Evolutionary conservation across 257 asterid genomes (phyloP).

Genomic region (Verbascum thapsus): DNA sequence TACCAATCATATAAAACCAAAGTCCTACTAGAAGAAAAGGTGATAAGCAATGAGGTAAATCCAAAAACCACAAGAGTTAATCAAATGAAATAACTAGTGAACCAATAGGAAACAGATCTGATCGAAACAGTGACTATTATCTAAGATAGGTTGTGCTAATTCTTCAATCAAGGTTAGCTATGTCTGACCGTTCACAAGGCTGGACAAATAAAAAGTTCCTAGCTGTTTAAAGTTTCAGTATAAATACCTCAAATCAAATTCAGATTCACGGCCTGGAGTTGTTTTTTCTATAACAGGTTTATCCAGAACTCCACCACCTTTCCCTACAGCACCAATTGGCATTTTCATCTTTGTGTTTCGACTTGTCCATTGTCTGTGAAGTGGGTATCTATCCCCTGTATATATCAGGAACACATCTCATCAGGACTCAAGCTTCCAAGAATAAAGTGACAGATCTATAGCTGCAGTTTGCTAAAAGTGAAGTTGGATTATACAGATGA

Average conservation of each 20-base stretch:
- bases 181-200: background rate
- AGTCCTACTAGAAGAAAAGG: conserved; percentile 7
- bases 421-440: conserved; percentile 6
- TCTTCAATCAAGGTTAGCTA: conserved; percentile 12
- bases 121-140: background rate
- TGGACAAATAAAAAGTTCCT: too few relatives aligned
- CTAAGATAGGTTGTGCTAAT: background rate
- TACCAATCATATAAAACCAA: background rate
- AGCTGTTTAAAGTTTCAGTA: conserved; percentile 20
- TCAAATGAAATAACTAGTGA: conserved; percentile 9
- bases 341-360: conserved; percentile 51
- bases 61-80: background rate
- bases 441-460: background rate
- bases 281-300: conserved; percentile 87
- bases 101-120: background rate
- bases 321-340: conserved; percentile 63
- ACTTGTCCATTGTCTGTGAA: conserved; percentile 61
- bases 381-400: conserved; percentile 69
- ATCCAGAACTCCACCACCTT: conserved; percentile 89
- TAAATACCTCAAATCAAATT: conserved; percentile 85
- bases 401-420: conserved; percentile 31
- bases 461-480: conserved; percentile 5
- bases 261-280: conserved; percentile 91
- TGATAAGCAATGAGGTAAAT: background rate
- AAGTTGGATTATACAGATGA: conserved; percentile 17